Evolutionary conservation across 495 filamentous ascomycete species (phyloP).

Genomic region (Aspergillus sclerotiicarbonarius): DNA sequence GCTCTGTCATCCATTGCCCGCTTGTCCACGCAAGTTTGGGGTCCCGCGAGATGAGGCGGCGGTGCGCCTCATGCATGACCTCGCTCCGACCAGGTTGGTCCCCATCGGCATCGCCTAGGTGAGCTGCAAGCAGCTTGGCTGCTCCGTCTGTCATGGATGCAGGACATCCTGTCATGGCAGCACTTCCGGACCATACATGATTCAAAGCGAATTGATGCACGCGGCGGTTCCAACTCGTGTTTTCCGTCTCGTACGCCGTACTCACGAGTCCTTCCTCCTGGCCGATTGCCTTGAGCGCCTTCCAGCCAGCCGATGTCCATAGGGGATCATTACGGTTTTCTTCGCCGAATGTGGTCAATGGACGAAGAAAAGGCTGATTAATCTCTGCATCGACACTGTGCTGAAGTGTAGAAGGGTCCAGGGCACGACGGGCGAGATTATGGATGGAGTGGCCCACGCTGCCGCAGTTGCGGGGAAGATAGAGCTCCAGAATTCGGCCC

Average conservation of each 20-base stretch:
- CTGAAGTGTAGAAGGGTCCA: background rate
- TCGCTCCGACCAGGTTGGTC: background rate
- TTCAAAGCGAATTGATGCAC: background rate
- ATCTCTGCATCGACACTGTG: background rate
- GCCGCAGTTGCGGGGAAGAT: background rate
- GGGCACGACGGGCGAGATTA: background rate
- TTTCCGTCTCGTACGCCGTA: background rate
- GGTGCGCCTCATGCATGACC: background rate
- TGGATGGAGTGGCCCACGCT: background rate
- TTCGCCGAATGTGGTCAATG: background rate
- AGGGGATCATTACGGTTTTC: background rate
- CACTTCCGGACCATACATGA: background rate
- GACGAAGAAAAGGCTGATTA: background rate
- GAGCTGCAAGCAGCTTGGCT: background rate
- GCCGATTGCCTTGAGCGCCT: background rate
- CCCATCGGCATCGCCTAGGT: background rate
- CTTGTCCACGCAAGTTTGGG: constrained; percentile 59
- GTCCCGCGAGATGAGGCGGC: background rate
- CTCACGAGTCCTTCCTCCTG: background rate
- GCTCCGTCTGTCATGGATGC: background rate
- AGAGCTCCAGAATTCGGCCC: background rate
- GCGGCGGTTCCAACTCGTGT: background rate
- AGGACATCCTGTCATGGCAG: background rate
- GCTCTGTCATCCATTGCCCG: constrained; percentile 86
- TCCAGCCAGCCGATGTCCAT: background rate